Evolutionary conservation across 2,329 filamentous ascomycete genomes (phyloP), one percentile per base, ranked within the genome.

Genomic region (Calonectria pauciramosa): DNA sequence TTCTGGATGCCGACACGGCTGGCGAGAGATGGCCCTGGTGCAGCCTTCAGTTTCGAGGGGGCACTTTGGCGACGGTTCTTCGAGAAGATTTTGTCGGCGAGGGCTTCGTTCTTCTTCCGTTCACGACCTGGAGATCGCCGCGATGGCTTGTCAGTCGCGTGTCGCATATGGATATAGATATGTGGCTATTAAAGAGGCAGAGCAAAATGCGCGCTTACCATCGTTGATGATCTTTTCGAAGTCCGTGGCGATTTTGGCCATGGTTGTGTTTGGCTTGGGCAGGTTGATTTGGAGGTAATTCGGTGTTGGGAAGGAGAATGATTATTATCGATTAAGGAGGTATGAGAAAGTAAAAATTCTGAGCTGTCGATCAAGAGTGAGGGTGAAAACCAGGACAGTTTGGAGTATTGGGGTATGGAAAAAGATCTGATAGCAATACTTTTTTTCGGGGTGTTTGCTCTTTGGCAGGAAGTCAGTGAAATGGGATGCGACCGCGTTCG

Each of bases 1-100:
- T 96, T 96, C 81, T 91, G 92, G 65, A 96, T 89, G 49, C 94
- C 94, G 73, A 94, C 92, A 83, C 94, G 91, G 84, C 93, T 94
- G 70, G 94, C 91, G 66, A 96, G 90, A 4, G 91, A 91, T 80
- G 92, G 87, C 67, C 89, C 87, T 66, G 83, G 80, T 71, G 83
- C 82, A 75, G 85, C 83, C 80, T 87, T 91, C 72, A 87, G 82
- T 73, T 85, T 89, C 54, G 85, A 84, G 9, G 90, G 89, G 49
- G 92, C 89, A 81, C 90, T 93, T 68, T 90, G 85, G 41, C 89
- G 85, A 78, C 93, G 91, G 82, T 91, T 90, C 77, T 86, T 87
- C 78, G 91, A 91, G 79, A 96, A 93, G 82, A 96, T 95, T 82
- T 91, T 89, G 80, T 94, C 89, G 38, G 94, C 94, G n/a, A 95